Percentiles rank a stretch among this genome's conserved stretches.
phyloP scores from a whole-genome alignment of 2,329 filamentous ascomycete genomes.

The Arthrinium puccinioides region DNA sequence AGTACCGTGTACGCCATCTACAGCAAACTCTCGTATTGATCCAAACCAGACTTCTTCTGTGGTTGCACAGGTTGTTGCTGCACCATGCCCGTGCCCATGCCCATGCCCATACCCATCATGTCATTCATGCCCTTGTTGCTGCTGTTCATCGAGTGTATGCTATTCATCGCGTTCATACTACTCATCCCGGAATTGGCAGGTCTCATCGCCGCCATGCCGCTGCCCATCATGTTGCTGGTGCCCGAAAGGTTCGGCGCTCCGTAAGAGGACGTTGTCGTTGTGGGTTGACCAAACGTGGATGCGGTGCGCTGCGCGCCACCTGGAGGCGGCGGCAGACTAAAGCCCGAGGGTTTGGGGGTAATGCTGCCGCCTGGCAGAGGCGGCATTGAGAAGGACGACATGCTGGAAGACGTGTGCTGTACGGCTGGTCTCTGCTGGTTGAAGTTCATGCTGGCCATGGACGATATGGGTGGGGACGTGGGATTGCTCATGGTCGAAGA shows the following conservation, averaged over 20 bases:
- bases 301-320: conserved; percentile 18
- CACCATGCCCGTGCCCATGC: conserved; percentile 17
- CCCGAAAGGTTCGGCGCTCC: conserved; percentile 10
- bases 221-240: conserved; percentile 16
- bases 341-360: conserved; percentile 25
- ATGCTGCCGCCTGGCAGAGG: conserved; percentile 38
- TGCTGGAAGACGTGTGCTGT: conserved; percentile 19
- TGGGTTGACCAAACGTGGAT: conserved; percentile 6
- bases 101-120: conserved; percentile 14
- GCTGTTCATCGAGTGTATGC: conserved; percentile 10
- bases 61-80: conserved; percentile 17
- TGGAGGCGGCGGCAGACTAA: conserved; percentile 41
- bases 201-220: conserved; percentile 1
- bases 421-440: conserved; percentile 32
- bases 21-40: conserved; percentile 62
- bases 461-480: conserved; percentile 22
- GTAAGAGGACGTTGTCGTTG: conserved; percentile 5
- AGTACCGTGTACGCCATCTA: no score
- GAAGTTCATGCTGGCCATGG: conserved; percentile 42
- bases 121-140: conserved; percentile 13
- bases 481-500: conserved; percentile 23
- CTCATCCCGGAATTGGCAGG: conserved; percentile 7
- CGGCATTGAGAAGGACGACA: conserved; percentile 49
- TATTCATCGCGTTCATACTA: conserved; percentile 7
- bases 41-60: conserved; percentile 41